Conservation (phyloP, 2,329 filamentous ascomycete species). For the Diaporthe amygdali region DNA sequence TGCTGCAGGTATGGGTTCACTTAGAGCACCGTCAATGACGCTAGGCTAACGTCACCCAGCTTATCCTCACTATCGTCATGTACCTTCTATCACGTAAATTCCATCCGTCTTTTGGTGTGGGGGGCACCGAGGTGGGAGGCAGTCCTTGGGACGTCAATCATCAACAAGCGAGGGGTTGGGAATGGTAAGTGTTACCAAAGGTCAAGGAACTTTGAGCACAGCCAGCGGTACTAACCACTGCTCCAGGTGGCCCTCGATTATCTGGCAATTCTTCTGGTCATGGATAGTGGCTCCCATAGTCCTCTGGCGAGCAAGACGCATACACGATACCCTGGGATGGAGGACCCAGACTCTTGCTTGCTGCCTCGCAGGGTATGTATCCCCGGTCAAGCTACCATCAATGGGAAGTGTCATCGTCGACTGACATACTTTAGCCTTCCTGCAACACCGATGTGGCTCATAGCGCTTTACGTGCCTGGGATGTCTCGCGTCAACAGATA, state of each 20-base stretch:
- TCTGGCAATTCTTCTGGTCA: conserved; percentile 70
- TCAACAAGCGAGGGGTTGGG: conserved; percentile 60
- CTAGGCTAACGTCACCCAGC: conserved; percentile 43
- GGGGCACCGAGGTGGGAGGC: conserved; percentile 64
- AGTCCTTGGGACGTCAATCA: conserved; percentile 56
- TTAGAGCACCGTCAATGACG: not conserved
- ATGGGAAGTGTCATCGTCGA: not conserved
- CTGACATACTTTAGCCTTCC: conserved; percentile 52
- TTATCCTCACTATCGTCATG: conserved; percentile 63
- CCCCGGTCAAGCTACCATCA: not conserved
- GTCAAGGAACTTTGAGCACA: not conserved
- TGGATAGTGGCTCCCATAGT: conserved; percentile 66
- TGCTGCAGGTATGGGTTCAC: conserved; percentile 53
- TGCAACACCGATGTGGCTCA: conserved; percentile 71
- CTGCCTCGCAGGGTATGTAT: conserved; percentile 49
- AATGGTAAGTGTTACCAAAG: conserved; percentile 56
- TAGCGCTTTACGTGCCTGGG: conserved; percentile 58
- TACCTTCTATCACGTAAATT: conserved; percentile 71
- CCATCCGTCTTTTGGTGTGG: conserved; percentile 64
- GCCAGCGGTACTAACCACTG: conserved; percentile 27
- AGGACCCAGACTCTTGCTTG: conserved; percentile 64
- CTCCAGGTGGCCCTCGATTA: conserved; percentile 60
- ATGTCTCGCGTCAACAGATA: conserved; percentile 58
- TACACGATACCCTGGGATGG: conserved; percentile 72
- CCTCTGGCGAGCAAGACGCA: conserved; percentile 64